Evolutionary conservation across 305 asterid species (phyloP), one percentile per base, ranked within the genome.

Genomic region (Fraxinus velutina): DNA sequence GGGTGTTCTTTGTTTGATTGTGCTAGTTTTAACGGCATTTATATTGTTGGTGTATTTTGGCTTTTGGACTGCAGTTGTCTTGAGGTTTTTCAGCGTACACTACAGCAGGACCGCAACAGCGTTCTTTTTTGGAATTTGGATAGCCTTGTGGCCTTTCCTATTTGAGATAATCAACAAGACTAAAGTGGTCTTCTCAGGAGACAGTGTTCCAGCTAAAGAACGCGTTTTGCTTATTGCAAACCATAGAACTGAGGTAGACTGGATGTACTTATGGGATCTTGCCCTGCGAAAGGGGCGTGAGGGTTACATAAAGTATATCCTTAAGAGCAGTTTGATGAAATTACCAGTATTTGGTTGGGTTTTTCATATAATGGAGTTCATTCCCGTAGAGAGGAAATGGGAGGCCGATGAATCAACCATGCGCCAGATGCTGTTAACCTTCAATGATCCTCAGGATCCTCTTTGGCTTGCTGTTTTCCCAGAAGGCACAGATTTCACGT

Each of bases 401-500:
- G 93, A 91, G 79, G 92, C 88, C 6, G 99, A 95, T 89, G 92
- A 87, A 75, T 70, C 79, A 64, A 86, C 74, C 55, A 86, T 95
- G 90, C 76, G 75, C 29, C 84, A 83, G 79, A 91, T 90, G 91
- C 89, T 95, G 13, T 86, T 87, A 3, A 82, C 85, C 3, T 95
- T 90, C 17, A 86, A 72, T 79, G 93, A 93, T 85, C 91, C 90
- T 70, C 85, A 75, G 52, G 97, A 90, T 88, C 90, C 92, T 74
- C 88, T 95, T 30, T 95, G 99, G 99, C 99, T 95, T 80, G 98
- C 93, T 80, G 87, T 95, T 85, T 95, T 93, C 79, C 98, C 99
- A 0, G 99, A 95, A 89, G 99, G 98, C 91, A 93, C 98, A 32
- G 99, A 95, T 91, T 95, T 91, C 92, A 95, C 93, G 99, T 93